Evolutionary conservation across 1,284 basidiomycete species (phyloP).

Genomic region (Pascua guehoae): DNA sequence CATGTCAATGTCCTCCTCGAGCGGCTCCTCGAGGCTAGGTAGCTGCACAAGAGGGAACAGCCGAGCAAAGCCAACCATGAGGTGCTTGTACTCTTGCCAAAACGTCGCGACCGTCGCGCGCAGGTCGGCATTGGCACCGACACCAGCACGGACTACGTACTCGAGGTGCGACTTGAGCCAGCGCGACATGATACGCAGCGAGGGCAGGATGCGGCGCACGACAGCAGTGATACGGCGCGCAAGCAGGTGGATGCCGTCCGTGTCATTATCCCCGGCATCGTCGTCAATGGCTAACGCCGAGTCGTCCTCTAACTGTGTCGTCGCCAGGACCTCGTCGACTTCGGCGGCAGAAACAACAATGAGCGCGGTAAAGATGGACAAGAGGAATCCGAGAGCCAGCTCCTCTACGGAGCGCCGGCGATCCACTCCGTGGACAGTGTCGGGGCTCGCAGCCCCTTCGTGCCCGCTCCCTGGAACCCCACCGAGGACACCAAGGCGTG

Average conservation of each 20-base stretch:
- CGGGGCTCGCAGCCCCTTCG: constrained; percentile 30
- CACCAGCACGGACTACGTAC: constrained; percentile 55
- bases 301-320: constrained; percentile 35
- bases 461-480: constrained; percentile 31
- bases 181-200: constrained; percentile 79
- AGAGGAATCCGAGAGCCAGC: constrained; percentile 66
- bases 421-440: constrained; percentile 17
- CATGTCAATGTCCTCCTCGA: constrained; percentile 91
- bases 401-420: constrained; percentile 57
- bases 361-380: constrained; percentile 65
- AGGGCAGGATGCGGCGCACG: constrained; percentile 79
- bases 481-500: constrained; percentile 56
- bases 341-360: constrained; percentile 63
- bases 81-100: constrained; percentile 70
- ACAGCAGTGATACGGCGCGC: constrained; percentile 79
- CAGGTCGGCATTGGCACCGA: constrained; percentile 13
- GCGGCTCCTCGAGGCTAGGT: constrained; percentile 60
- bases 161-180: constrained; percentile 80
- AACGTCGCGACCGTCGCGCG: constrained; percentile 53
- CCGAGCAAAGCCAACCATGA: constrained; percentile 61
- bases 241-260: constrained; percentile 40
- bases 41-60: constrained; percentile 69
- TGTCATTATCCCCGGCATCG: constrained; percentile 50
- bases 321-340: constrained; percentile 42
- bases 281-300: constrained; percentile 30